Base-by-base conservation (phyloP, 2,329 filamentous ascomycete genomes). In the Fusarium sp. region DNA sequence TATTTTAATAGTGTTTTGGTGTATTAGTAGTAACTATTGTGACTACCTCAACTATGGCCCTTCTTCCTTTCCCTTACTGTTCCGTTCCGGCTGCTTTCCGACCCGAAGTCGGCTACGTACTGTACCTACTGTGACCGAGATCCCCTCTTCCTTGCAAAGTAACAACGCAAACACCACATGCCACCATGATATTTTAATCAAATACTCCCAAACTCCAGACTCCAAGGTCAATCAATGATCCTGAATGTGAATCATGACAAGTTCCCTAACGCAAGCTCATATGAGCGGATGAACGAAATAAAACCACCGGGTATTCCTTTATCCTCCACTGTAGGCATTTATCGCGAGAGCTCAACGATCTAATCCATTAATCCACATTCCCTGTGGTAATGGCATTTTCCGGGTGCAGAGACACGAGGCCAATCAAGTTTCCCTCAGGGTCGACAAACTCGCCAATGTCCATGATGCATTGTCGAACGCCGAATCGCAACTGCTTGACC, bases 361-460 rank as follows among this genome's bases (percentile, higher is more conserved):
- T 56, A 26, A 22, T 51, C 49, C 22, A 47, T 39, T 28, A 55
- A 62, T 33, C 45, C 35, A 48, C 40, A 30, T 50, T 65, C 52
- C 55, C 48, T 9, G 49, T 47, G 55, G 65, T 50, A 54, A 47
- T 63, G 44, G 54, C 67, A 67, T 65, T 67, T 55, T 68, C 69
- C 41, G 67, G 59, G 37, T 74, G 71, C 32, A 70, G 59, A 22
- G 71, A 57, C 39, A 74, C 60, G 26, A 74, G 62, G 10, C 71
- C 71, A 56, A 74, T 60, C 50, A 74, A 26, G 62, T 74, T 74
- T 22, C 71, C 71, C 22, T 74, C 71, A n/a, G 71, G 54, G 26
- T 74, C 71, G 37, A 74, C 56, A 48, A 74, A 74, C 65, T 73
- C 68, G 33, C 70, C 65, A 56, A 74, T 67, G 45, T 74, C 71